Evolutionary conservation across 768 basidiomycete species (phyloP), one percentile per base, ranked within the genome.

Genomic region (Naganishia antarctica): DNA sequence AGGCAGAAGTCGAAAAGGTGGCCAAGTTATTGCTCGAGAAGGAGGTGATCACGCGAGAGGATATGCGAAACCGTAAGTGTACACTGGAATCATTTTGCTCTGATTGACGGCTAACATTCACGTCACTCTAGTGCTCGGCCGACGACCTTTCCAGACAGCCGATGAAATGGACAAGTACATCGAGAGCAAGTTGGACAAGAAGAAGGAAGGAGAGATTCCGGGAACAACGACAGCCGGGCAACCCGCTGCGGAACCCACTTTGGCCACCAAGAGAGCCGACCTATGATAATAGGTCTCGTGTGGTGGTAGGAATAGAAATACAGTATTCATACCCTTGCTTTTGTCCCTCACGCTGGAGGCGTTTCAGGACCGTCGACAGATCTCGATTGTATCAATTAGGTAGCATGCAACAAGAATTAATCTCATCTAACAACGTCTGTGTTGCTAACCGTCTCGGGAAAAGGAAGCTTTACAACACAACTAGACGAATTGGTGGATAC

Each of bases 101-200:
- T 25, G 32, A 12, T n/a, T n/a, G n/a, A n/a, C n/a, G 40, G 29
- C 29, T 37, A 47, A 53, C 29, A 9, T 26, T 13, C 31, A 31
- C 40, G 15, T 15, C 28, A 51, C 49, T 45, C 25, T 61, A 37
- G 46, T 76, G 15, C 71, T 76, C 50, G 75, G 75, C 15, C 59
- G 60, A 15, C 69, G 75, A 28, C 75, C 75, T 1, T 72, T 71
- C 63, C 69, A 67, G 26, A 66, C 61, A 4, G 61, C 59, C 11
- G 91, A 94, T 74, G 91, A 94, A 69, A 96, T 97, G 93, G 92
- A 96, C 80, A 89, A 88, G 75, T 94, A 91, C 88, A 83, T 94
- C n/a, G 91, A 94, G 65, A 69, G 68, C 40, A 73, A 76, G 70
- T 68, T 77, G 26, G 71, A 74, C 66, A 70, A 74, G 49, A 66